A percentile compares a stretch with the other conserved stretches of the same genome.
These are phyloP conservation scores for Mycena polygramma DNA, from an alignment of 768 basidiomycete species.

Conservation along the genomic window DNA sequence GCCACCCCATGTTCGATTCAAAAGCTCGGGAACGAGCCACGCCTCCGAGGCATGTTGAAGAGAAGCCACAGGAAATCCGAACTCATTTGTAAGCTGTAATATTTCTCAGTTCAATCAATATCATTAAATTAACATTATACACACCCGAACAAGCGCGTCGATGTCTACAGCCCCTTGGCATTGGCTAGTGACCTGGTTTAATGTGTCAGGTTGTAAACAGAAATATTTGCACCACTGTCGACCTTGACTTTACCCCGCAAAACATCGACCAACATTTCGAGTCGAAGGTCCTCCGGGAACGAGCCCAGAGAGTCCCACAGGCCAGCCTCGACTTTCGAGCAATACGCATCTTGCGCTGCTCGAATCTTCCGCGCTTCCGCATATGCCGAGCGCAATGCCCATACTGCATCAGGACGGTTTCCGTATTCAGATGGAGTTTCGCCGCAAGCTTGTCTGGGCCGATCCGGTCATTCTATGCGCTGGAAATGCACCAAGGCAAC, in stretches of 20 bases:
- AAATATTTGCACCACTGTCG: neutral
- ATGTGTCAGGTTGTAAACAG: slow-evolving; percentile 8
- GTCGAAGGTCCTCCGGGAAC: slow-evolving; percentile 82
- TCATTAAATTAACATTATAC: slow-evolving; percentile 41
- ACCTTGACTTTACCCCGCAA: slow-evolving; percentile 90
- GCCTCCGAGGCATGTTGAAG: slow-evolving; percentile 93
- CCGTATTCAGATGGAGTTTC: slow-evolving; percentile 62
- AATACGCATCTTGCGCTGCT: slow-evolving; percentile 78
- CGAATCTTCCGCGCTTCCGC: slow-evolving; percentile 78
- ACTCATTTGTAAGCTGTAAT: slow-evolving; percentile 88
- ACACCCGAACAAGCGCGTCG: slow-evolving; percentile 74
- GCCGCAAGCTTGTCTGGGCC: slow-evolving; percentile 71
- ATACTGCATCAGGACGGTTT: slow-evolving; percentile 76
- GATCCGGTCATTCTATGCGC: slow-evolving; percentile 15
- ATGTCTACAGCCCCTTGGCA: slow-evolving; percentile 84
- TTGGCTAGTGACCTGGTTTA: slow-evolving; percentile 67
- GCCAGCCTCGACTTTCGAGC: slow-evolving; percentile 68
- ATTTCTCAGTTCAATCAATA: neutral
- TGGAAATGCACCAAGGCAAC: slow-evolving; percentile 33
- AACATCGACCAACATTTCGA: slow-evolving; percentile 86
- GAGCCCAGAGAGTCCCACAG: slow-evolving; percentile 54
- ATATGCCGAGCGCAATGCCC: slow-evolving; percentile 86
- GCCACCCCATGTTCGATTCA: slow-evolving; percentile 76
- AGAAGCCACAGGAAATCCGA: slow-evolving; percentile 84
- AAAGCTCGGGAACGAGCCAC: slow-evolving; percentile 86